Evolutionary conservation across 768 basidiomycete species (phyloP).

Genomic region (Rhodotorula graminis): DNA sequence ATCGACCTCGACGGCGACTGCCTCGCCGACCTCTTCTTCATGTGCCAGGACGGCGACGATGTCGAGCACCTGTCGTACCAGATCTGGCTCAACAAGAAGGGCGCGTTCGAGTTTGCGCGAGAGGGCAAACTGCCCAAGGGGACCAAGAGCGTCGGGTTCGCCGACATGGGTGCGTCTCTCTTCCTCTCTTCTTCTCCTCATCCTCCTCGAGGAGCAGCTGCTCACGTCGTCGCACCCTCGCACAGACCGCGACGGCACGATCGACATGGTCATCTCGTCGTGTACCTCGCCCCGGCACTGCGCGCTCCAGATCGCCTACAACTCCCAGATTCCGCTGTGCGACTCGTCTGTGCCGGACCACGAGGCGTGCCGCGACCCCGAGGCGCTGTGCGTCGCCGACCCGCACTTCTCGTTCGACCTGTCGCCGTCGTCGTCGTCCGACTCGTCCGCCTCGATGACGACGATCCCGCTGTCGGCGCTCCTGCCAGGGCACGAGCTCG

Average conservation of each 20-base stretch:
- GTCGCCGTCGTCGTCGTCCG: slow-evolving; percentile 40
- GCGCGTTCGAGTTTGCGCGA: slow-evolving; percentile 64
- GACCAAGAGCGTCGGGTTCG: slow-evolving; percentile 71
- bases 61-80: slow-evolving; percentile 56
- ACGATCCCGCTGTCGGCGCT: slow-evolving; percentile 63
- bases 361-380: slow-evolving; percentile 65
- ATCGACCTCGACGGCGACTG: slow-evolving; percentile 95
- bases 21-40: slow-evolving; percentile 83
- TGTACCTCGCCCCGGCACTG: slow-evolving; percentile 72
- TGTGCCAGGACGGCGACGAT: slow-evolving; percentile 55
- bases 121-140: slow-evolving; percentile 68
- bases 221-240: too few relatives aligned
- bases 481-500: slow-evolving; percentile 55
- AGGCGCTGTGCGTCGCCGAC: slow-evolving; percentile 77
- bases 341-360: slow-evolving; percentile 48
- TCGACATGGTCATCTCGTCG: slow-evolving; percentile 87
- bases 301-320: slow-evolving; percentile 84
- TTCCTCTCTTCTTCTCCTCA: not conserved
- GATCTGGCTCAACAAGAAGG: slow-evolving; percentile 86
- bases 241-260: slow-evolving; percentile 83
- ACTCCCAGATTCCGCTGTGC: slow-evolving; percentile 81
- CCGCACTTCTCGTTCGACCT: slow-evolving; percentile 73
- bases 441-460: slow-evolving; percentile 50
- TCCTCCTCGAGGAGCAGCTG: too few relatives aligned
- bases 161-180: slow-evolving; percentile 67